A percentile compares a stretch with the other conserved stretches of the same genome.
phyloP scores from a whole-genome alignment of 768 basidiomycete species.

The Phylloporus sp. region DNA sequence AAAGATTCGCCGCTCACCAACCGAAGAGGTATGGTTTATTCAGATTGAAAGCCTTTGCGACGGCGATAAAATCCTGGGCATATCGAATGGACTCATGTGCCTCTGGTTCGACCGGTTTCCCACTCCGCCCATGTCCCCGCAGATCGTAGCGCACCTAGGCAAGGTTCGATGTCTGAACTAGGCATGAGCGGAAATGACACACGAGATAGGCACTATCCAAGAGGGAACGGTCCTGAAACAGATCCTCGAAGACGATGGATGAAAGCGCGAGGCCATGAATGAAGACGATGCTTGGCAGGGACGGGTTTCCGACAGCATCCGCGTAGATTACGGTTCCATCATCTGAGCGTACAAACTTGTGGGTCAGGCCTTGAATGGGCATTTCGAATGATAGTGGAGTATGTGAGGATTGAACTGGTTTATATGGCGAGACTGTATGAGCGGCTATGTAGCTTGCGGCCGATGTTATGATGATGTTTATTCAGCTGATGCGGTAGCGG shows the following conservation, averaged over 20 bases:
- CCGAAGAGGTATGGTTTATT: conserved; percentile 5
- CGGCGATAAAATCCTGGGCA: conserved; percentile 6
- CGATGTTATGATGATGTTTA: neutral
- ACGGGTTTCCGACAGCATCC: conserved; percentile 2
- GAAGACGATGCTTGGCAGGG: conserved; percentile 3
- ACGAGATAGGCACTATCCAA: conserved; percentile 2
- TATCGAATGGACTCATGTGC: conserved; percentile 8
- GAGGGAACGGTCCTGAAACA: conserved; percentile 6
- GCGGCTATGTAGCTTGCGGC: neutral
- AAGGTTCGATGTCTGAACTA: neutral
- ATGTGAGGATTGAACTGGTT: neutral
- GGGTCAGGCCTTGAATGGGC: neutral
- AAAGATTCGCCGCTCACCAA: neutral
- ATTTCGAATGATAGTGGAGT: neutral
- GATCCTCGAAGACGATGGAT: conserved; percentile 2
- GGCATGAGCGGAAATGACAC: neutral
- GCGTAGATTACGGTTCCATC: conserved; percentile 8
- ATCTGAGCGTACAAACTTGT: neutral
- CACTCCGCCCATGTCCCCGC: conserved; percentile 7
- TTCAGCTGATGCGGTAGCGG: neutral
- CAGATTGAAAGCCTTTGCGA: neutral
- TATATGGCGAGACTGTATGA: neutral
- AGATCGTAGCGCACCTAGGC: conserved; percentile 6
- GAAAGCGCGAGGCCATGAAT: conserved; percentile 6
- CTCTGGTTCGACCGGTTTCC: neutral